A percentile compares a stretch with the other conserved stretches of the same genome.
Conservation (phyloP, 257 asterid species). For the Solanum phureja region DNA sequence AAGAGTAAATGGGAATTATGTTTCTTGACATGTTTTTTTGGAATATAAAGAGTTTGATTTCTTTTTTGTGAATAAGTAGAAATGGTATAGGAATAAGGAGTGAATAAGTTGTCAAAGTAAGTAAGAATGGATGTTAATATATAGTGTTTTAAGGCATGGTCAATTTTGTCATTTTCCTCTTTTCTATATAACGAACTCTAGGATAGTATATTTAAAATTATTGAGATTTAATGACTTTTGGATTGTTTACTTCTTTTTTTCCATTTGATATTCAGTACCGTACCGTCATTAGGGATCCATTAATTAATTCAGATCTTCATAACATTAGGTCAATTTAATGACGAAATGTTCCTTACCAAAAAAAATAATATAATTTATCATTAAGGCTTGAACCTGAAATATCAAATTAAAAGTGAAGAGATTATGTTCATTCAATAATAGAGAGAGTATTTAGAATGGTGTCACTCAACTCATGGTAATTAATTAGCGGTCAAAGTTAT, state of each 20-base stretch:
- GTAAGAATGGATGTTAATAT: neutral
- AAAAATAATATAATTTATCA: no score
- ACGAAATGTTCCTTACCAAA: no score
- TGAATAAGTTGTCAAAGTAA: no score
- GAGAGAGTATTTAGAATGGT: neutral
- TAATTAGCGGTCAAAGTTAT: neutral
- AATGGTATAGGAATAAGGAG: neutral
- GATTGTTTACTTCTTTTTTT: neutral
- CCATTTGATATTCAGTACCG: neutral
- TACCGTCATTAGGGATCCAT: neutral
- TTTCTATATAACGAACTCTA: neutral
- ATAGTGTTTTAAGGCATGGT: neutral
- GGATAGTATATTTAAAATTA: neutral
- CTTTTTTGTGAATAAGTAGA: neutral
- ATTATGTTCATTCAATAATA: neutral
- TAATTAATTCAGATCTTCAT: no score
- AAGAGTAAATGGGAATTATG: neutral
- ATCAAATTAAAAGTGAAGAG: neutral
- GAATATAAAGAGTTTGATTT: neutral
- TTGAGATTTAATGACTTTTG: neutral
- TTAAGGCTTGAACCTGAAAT: neutral
- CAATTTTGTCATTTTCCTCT: neutral
- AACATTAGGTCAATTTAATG: no score
- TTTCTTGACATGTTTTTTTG: neutral
- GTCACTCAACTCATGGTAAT: neutral